phyloP scores from a whole-genome alignment of 257 asterid genomes.

The Nicotiana tomentosiformis region DNA sequence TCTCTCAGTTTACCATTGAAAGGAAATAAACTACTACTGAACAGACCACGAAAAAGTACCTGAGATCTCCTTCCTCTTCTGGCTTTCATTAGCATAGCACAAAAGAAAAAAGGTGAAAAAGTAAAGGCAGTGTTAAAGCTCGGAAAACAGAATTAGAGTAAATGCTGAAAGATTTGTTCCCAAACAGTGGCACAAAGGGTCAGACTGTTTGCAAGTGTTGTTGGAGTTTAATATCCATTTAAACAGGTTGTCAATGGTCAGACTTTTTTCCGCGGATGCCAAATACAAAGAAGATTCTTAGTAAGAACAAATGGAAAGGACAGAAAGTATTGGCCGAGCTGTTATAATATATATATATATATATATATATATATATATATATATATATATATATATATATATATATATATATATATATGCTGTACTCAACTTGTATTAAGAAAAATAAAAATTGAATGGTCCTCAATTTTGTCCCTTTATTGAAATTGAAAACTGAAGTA shows the following conservation, averaged over 20 bases:
- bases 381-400: too few relatives aligned
- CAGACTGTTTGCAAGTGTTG: constrained; percentile 14
- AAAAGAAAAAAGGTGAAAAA: background rate
- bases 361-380: too few relatives aligned
- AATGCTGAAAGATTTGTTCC: constrained; percentile 11
- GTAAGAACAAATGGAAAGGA: constrained; percentile 37
- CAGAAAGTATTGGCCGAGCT: constrained; percentile 52
- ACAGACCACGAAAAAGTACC: constrained; percentile 28
- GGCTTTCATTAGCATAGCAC: constrained; percentile 35
- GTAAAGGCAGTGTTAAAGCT: background rate
- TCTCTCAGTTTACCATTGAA: background rate
- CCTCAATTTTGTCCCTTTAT: constrained; percentile 43
- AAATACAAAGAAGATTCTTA: constrained; percentile 49
- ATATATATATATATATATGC: too few relatives aligned
- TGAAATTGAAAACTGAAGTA: constrained; percentile 25
- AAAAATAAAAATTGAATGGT: constrained; percentile 22
- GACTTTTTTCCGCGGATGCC: constrained; percentile 19
- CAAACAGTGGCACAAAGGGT: background rate
- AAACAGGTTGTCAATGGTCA: constrained; percentile 20
- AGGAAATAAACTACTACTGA: background rate
- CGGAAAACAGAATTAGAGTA: constrained; percentile 1
- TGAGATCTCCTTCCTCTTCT: constrained; percentile 51
- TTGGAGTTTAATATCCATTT: constrained; percentile 17
- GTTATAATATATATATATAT: too few relatives aligned
- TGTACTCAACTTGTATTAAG: constrained; percentile 41